Evolutionary conservation across 306 rosid genomes (phyloP).

Genomic region (Lupinus albus): DNA sequence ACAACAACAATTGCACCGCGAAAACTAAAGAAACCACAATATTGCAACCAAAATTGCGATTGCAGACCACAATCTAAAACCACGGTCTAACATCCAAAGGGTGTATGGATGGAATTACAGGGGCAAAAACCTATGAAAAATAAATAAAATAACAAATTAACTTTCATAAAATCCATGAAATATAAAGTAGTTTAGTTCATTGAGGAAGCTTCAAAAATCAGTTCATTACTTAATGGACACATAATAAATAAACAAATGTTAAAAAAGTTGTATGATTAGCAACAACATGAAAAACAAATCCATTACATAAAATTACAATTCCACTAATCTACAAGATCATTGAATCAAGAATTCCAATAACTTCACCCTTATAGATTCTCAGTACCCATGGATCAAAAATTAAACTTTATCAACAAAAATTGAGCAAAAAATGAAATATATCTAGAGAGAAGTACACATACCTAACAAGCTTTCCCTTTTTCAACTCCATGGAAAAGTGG

Average conservation of each 20-base stretch:
- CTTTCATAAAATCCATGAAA: not conserved
- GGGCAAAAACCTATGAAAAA: not conserved
- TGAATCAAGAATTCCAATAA: constrained; percentile 22
- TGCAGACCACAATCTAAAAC: not conserved
- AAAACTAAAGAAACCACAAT: too few species aligned
- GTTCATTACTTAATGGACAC: not conserved
- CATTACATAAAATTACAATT: not conserved
- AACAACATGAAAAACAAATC: not conserved
- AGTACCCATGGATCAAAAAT: not conserved
- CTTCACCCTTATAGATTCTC: not conserved
- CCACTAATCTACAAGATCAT: constrained; percentile 11
- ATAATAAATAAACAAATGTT: not conserved
- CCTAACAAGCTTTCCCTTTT: constrained; percentile 81
- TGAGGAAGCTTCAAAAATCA: constrained; percentile 1
- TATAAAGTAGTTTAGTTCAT: not conserved
- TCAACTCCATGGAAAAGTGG: constrained; percentile 58
- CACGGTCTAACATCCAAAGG: not conserved
- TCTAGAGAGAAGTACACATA: constrained; percentile 9
- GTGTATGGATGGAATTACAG: not conserved
- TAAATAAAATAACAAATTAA: too few species aligned
- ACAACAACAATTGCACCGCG: too few species aligned
- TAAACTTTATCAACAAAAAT: not conserved
- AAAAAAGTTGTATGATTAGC: not conserved
- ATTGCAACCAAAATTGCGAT: too few species aligned
- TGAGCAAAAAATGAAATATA: not conserved